Conservation (phyloP, 305 asterid genomes). For the Euphrasia arctica region DNA sequence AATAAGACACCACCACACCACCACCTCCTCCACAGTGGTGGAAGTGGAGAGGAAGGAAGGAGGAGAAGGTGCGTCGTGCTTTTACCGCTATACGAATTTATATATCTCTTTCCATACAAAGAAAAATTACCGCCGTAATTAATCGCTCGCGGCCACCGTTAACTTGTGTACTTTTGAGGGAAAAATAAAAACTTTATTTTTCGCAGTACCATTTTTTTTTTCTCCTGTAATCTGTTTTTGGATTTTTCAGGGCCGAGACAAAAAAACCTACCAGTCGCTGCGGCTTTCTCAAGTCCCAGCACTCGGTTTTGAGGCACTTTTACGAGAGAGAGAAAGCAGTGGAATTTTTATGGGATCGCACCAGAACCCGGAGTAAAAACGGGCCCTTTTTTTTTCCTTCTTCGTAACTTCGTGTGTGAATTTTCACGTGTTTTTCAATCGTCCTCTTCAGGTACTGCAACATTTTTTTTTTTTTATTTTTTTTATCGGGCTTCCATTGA, state of each 20-base stretch:
- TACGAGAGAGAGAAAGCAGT: constrained; percentile 20
- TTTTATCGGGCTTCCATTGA: neutral
- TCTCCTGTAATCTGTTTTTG: constrained; percentile 25
- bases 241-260: constrained; percentile 32
- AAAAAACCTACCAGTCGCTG: constrained; percentile 56
- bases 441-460: constrained; percentile 34
- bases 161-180: constrained; percentile 9
- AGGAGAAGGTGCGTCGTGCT: constrained; percentile 31
- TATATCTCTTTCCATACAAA: neutral
- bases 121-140: constrained; percentile 18
- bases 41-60: constrained; percentile 26
- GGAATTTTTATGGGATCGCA: constrained; percentile 51
- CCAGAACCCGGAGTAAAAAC: constrained; percentile 37
- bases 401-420: neutral
- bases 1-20: neutral
- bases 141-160: constrained; percentile 31
- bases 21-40: constrained; percentile 4
- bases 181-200: neutral
- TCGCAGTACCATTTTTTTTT: neutral
- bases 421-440: constrained; percentile 21
- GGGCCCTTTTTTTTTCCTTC: constrained; percentile 5
- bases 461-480: constrained; percentile 11
- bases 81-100: neutral
- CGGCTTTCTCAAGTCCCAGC: constrained; percentile 46
- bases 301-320: constrained; percentile 22